A percentile compares a stretch with the other conserved stretches of the same genome.
Conservation (phyloP, 345 rosid species). For the Mallotus nudiflorus region DNA sequence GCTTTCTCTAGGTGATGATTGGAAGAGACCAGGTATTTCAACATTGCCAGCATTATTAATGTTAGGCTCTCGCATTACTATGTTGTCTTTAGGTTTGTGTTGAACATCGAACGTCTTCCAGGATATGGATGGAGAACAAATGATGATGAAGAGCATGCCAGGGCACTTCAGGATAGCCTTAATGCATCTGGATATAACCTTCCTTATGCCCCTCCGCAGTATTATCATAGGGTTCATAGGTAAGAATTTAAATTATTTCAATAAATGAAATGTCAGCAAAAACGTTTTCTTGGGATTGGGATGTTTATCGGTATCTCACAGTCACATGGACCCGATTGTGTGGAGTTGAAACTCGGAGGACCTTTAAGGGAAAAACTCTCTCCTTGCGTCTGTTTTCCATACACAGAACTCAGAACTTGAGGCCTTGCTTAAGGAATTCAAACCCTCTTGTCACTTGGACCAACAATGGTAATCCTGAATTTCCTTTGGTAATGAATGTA, state of each 20-base stretch:
- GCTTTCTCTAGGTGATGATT: conserved; percentile 59
- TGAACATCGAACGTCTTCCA: conserved; percentile 21
- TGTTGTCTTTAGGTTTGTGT: background rate
- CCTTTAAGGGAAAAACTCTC: too few species aligned
- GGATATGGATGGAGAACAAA: conserved; percentile 55
- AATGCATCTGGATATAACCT: conserved; percentile 52
- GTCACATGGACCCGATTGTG: too few species aligned
- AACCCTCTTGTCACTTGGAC: too few species aligned
- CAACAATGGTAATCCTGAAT: too few species aligned
- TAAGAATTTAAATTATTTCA: conserved; percentile 17
- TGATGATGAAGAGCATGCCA: conserved; percentile 44
- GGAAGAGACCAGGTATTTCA: conserved; percentile 48
- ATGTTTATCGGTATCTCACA: too few species aligned
- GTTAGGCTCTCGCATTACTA: background rate
- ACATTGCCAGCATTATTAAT: too few species aligned
- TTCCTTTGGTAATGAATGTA: background rate
- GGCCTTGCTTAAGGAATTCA: too few species aligned
- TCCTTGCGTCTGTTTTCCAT: too few species aligned
- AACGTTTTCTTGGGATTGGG: too few species aligned
- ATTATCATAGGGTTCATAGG: conserved; percentile 50
- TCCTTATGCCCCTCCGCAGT: conserved; percentile 52
- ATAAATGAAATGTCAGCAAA: too few species aligned
- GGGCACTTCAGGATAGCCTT: conserved; percentile 42
- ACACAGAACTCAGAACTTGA: too few species aligned
- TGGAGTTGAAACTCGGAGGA: too few species aligned